Percentiles rank a stretch among this genome's conserved stretches.
Conservation (phyloP, 805 yeast genomes). For the Wickerhamiella cacticola region DNA sequence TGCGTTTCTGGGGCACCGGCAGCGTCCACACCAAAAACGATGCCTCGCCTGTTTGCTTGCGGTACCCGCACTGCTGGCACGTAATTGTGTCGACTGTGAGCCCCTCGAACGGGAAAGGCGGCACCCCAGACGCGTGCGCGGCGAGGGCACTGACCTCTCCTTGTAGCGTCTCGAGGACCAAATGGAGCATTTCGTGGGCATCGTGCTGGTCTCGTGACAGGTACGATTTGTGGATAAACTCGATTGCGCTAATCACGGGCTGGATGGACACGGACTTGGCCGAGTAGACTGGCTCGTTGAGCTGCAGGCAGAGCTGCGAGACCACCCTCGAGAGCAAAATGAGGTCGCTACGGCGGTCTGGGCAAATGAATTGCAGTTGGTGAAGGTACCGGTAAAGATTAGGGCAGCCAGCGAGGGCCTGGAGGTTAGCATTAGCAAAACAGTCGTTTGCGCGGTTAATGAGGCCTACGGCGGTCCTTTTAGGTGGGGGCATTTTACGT, state of each 20-base stretch:
- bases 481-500: constrained; percentile 3
- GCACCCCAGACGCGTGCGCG: constrained; percentile 28
- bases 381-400: constrained; percentile 21
- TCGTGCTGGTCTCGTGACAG: constrained; percentile 82
- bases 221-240: constrained; percentile 55
- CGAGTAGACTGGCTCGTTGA: constrained; percentile 50
- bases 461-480: constrained; percentile 54
- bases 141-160: constrained; percentile 38
- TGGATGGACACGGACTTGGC: constrained; percentile 56
- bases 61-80: constrained; percentile 54
- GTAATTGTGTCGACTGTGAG: constrained; percentile 50
- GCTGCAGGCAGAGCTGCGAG: constrained; percentile 23
- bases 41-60: constrained; percentile 45
- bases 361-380: constrained; percentile 9
- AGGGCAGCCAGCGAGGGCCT: constrained; percentile 35
- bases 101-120: constrained; percentile 67
- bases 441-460: constrained; percentile 78
- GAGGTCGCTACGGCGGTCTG: constrained; percentile 9
- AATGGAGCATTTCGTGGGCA: constrained; percentile 83
- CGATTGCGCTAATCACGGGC: constrained; percentile 65
- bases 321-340: constrained; percentile 21
- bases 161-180: constrained; percentile 65
- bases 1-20: constrained; percentile 49
- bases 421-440: constrained; percentile 81
- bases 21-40: constrained; percentile 63